Evolutionary conservation across 371 early-diverging fungal genomes (phyloP).

Genomic region (Mortierella sp.): DNA sequence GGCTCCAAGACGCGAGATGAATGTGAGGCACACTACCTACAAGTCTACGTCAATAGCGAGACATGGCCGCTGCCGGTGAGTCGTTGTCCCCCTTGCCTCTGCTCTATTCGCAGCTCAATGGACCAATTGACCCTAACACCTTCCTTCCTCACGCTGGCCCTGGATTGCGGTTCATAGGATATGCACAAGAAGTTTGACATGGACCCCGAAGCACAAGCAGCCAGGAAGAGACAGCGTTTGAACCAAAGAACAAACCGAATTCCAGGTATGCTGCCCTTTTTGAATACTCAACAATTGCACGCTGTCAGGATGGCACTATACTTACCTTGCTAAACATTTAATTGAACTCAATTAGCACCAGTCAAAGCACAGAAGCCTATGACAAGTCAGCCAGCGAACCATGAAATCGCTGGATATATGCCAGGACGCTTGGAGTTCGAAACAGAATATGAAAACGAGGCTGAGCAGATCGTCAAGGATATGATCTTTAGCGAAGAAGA

Average conservation of each 20-base stretch:
- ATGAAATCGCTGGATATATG: slow-evolving; percentile 98
- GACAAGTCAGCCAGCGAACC: slow-evolving; percentile 91
- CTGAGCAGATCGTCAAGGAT: slow-evolving; percentile 94
- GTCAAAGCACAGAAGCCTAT: slow-evolving; percentile 63
- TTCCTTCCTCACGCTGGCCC: too few species aligned
- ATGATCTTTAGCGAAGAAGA: slow-evolving; percentile 92
- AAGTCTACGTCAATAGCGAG: slow-evolving; percentile 81
- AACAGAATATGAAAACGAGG: slow-evolving; percentile 95
- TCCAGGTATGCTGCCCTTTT: slow-evolving; percentile 41
- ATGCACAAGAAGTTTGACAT: slow-evolving; percentile 64
- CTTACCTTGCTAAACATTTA: background rate
- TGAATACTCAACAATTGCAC: too few species aligned
- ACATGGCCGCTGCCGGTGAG: slow-evolving; percentile 84
- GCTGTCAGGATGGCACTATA: background rate
- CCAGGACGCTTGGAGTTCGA: slow-evolving; percentile 98
- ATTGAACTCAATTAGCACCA: slow-evolving; percentile 32
- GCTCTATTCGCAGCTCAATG: too few species aligned
- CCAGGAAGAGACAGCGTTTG: slow-evolving; percentile 54
- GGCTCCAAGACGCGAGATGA: slow-evolving; percentile 91
- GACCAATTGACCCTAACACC: too few species aligned
- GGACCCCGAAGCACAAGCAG: slow-evolving; percentile 51
- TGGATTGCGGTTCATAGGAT: slow-evolving; percentile 41
- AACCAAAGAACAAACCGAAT: slow-evolving; percentile 26
- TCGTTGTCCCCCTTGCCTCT: background rate
- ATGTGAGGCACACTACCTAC: slow-evolving; percentile 92